These are phyloP conservation scores for Choiromyces venosus DNA, from an alignment of 495 filamentous ascomycete genomes.

Conservation along the genomic window DNA sequence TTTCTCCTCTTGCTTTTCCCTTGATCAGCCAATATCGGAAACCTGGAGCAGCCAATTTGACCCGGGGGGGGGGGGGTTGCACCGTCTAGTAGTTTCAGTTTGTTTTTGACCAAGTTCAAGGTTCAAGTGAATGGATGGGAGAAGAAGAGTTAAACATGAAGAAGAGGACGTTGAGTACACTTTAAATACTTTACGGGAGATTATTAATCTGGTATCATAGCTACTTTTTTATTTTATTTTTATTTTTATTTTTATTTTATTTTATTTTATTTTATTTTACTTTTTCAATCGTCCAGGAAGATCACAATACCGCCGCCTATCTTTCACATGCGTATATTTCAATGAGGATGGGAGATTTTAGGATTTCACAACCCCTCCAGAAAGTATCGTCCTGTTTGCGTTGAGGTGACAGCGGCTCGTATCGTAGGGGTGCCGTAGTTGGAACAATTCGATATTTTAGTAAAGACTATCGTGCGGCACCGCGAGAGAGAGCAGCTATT, in stretches of 20 bases:
- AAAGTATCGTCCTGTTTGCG: background rate
- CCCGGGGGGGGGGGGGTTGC: conserved; percentile 2
- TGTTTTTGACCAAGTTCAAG: conserved; percentile 4
- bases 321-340: background rate
- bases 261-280: background rate
- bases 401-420: background rate
- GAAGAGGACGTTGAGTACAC: background rate
- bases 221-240: conserved; percentile 13
- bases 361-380: background rate
- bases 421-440: background rate
- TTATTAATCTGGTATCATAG: conserved; percentile 29
- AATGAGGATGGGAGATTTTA: background rate
- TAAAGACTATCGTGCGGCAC: background rate
- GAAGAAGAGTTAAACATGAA: background rate
- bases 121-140: background rate
- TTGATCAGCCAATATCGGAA: conserved; percentile 8
- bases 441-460: background rate
- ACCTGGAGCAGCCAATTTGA: conserved; percentile 3
- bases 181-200: conserved; percentile 18
- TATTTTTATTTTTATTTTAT: conserved; percentile 18
- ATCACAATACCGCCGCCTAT: background rate
- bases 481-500: background rate
- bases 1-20: background rate
- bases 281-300: background rate
- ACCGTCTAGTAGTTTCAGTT: conserved; percentile 8